These are phyloP conservation scores for Penstemon newberryi DNA, from an alignment of 257 asterid species.

Conservation along the genomic window DNA sequence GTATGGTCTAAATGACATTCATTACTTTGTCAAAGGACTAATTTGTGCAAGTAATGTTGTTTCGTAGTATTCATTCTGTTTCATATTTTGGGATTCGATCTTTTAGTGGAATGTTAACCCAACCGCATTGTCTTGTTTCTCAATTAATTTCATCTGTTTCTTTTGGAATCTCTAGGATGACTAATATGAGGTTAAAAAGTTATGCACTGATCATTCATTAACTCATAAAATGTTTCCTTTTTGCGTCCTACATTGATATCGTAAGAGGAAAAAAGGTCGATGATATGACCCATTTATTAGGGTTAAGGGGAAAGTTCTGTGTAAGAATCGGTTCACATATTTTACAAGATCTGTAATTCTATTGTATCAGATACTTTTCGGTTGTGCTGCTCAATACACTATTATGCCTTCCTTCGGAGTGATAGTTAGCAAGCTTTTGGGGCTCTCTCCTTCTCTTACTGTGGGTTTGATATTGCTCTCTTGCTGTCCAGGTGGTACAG, in stretches of 20 bases:
- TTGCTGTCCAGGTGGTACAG: conserved; percentile 96
- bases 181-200: neutral
- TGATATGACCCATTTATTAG: neutral
- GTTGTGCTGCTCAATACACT: conserved; percentile 83
- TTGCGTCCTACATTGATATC: neutral
- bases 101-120: neutral
- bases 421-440: conserved; percentile 67
- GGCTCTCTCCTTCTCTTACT: conserved; percentile 72
- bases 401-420: conserved; percentile 80
- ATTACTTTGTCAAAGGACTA: neutral
- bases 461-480: conserved; percentile 85
- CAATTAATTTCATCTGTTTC: neutral
- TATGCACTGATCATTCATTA: neutral
- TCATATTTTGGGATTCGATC: neutral
- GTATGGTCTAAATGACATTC: neutral
- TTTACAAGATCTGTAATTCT: conserved; percentile 5
- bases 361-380: conserved; percentile 64
- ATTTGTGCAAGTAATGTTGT: neutral
- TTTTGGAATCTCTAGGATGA: conserved; percentile 2
- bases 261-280: neutral
- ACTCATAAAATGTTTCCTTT: neutral
- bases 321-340: neutral
- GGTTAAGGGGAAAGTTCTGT: neutral
- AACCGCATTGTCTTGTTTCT: neutral
- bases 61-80: neutral